These are phyloP conservation scores for Cryptococcus maquisensis DNA, from an alignment of 1,284 basidiomycete species.

Conservation along the genomic window DNA sequence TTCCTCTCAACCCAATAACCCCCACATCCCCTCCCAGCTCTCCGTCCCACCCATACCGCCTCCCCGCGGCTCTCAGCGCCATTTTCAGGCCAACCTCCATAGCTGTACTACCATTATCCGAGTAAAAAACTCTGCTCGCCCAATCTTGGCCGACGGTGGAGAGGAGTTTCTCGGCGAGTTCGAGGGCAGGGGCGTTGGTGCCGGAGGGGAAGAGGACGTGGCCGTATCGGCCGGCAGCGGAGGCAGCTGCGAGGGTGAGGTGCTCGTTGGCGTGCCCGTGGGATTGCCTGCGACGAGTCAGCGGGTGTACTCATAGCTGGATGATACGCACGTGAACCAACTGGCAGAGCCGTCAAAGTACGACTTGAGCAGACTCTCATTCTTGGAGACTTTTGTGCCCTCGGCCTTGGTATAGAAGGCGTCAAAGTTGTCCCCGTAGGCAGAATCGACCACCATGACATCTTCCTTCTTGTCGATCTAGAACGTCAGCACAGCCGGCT, in stretches of 20 bases:
- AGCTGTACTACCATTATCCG: constrained; percentile 90
- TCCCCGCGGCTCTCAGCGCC: constrained; percentile 73
- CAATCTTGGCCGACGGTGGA: constrained; percentile 63
- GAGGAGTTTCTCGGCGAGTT: constrained; percentile 43
- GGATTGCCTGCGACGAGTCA: constrained; percentile 56
- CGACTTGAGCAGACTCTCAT: constrained; percentile 56
- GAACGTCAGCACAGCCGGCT: neutral
- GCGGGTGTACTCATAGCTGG: neutral
- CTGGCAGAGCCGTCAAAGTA: constrained; percentile 89
- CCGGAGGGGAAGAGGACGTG: constrained; percentile 95
- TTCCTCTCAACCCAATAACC: constrained; percentile 82
- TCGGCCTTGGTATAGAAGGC: constrained; percentile 53
- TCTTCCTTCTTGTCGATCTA: constrained; percentile 64
- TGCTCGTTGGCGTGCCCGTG: constrained; percentile 77
- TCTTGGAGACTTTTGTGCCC: constrained; percentile 23
- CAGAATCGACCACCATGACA: constrained; percentile 88
- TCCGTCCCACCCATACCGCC: constrained; percentile 51
- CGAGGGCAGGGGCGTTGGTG: constrained; percentile 76
- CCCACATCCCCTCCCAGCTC: constrained; percentile 57
- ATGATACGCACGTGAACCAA: constrained; percentile 75
- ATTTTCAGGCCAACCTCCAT: constrained; percentile 97
- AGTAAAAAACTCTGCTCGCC: constrained; percentile 88
- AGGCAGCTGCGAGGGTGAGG: constrained; percentile 78
- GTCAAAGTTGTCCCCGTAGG: constrained; percentile 79
- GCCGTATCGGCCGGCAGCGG: constrained; percentile 87